Evolutionary conservation across 352 stramenopile species (phyloP), one percentile per base, ranked within the genome.

Genomic region (Pythium coloratum): DNA sequence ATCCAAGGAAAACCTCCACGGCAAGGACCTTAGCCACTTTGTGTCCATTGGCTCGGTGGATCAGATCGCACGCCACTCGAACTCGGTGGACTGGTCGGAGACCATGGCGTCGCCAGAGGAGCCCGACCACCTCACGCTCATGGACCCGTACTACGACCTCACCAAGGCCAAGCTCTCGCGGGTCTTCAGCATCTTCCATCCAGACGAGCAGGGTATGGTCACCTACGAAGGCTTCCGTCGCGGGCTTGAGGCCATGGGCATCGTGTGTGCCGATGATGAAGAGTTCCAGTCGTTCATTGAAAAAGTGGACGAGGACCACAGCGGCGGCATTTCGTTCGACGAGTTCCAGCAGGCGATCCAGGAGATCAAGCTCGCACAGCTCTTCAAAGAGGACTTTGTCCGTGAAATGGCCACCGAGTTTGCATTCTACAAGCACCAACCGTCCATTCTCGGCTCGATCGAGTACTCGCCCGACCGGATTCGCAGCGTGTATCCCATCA

Each of bases 261-360:
- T 95, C 55, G 74, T 78, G 8, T 89, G 76, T 38, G 78, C 76
- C 12, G 72, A 88, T 26, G 75, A 93, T 47, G 73, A 80, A 0
- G 76, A 88, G 55, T 94, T 95, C 46, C 74, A 76, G 12, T 66
- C 70, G 6, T 92, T 96, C 65, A 88, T 95, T 30, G 51, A 76
- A 0, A 88, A 93, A 59, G 76, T 95, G 9, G 87, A 96, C 64
- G 78, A 92, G 58, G 86, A 96, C 56, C 73, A 84, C 54, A 93
- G 89, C 72, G 86, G 86, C 26, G 80, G 84, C 32, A 96, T 96
- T 66, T 87, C 86, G 46, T 94, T 89, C 70, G 76, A 89, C 26
- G 88, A 96, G 59, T 96, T 96, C 72, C 72, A 92, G 58, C 84
- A 89, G 42, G 86, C 85, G n/a, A 87, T 96, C 30, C 89, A 96